Evolutionary conservation across 176 grass and related monocot species (phyloP).

Genomic region (Carex myosuroides): DNA sequence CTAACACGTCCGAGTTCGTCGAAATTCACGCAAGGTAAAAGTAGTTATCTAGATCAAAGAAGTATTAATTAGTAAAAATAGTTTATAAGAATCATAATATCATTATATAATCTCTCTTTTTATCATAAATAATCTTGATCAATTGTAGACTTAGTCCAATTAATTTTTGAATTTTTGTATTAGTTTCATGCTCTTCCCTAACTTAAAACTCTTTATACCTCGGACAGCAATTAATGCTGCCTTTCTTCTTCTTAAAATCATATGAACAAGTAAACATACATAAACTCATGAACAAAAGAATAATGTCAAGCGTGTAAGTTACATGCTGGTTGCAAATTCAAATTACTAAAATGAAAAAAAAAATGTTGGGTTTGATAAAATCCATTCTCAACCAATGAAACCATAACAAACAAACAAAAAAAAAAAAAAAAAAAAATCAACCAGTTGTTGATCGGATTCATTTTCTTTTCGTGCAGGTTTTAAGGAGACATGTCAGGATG

Average conservation of each 20-base stretch:
- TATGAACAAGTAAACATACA: not conserved
- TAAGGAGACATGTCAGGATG: not conserved
- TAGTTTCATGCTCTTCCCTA: not conserved
- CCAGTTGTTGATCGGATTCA: not conserved
- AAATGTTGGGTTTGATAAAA: not conserved
- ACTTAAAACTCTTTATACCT: not conserved
- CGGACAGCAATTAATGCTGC: not conserved
- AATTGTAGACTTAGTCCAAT: not conserved
- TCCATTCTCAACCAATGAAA: not conserved
- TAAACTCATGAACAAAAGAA: not conserved
- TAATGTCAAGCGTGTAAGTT: not conserved
- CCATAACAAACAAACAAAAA: not conserved
- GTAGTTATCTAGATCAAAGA: too few relatives aligned
- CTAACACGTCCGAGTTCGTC: too few relatives aligned
- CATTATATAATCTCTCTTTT: not conserved
- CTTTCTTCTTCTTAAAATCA: not conserved
- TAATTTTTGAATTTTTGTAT: not conserved
- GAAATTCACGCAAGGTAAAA: too few relatives aligned
- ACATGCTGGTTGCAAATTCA: not conserved
- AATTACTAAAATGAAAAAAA: not conserved
- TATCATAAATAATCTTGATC: not conserved
- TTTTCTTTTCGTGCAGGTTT: constrained; percentile 6
- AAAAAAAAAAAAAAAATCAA: not conserved
- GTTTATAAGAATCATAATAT: not conserved
- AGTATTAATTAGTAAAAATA: not conserved